Base-by-base conservation (phyloP, 2,329 filamentous ascomycete genomes). In the Biscogniauxia marginata region DNA sequence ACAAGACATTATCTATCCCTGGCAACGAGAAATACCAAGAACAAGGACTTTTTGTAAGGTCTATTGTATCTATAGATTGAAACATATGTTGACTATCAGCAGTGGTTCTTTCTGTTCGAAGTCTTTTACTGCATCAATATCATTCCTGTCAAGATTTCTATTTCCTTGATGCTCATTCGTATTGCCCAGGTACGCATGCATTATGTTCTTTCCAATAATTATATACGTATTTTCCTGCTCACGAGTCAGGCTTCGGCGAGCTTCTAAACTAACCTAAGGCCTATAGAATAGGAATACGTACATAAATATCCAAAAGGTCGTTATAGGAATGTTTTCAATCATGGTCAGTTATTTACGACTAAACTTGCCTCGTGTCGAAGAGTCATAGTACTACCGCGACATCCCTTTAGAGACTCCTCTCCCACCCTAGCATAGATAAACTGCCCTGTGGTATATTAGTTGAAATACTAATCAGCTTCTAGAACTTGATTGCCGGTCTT, bases 61-160 rank as follows among this genome's bases (percentile, higher is more conserved):
- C 22, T 20, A 25, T 48, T 7, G 3, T 8, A 44, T 34, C 34
- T 13, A 6, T 30, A 6, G 24, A n/a, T 21, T 23, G 39, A 20
- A 30, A 45, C 18, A 9, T 7, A 46, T 19, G 34, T 25, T 50
- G 46, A 54, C 34, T 24, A 7, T 19, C 16, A 9, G 7, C 24
- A 60, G 58, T 63, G 57, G 56, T 63, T 63, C 51, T 63, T 63
- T 46, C 34, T 63, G 13, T 62, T 63, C 55, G 59, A 62, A 34
- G 57, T 63, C n/a, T 60, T 60, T 44, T 62, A 63, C 46, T 62
- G 61, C 46, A 43, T 62, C 18, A 55, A 54, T 43, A 62, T 63
- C 43, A 60, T 63, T 21, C 55, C 57, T 11, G 39, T 63, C 55
- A 63, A 63, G 25, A 30, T 60, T 13, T 57, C 53, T 21, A 60